Evolutionary conservation across 345 rosid species (phyloP).

Genomic region (Camelina laxa): DNA sequence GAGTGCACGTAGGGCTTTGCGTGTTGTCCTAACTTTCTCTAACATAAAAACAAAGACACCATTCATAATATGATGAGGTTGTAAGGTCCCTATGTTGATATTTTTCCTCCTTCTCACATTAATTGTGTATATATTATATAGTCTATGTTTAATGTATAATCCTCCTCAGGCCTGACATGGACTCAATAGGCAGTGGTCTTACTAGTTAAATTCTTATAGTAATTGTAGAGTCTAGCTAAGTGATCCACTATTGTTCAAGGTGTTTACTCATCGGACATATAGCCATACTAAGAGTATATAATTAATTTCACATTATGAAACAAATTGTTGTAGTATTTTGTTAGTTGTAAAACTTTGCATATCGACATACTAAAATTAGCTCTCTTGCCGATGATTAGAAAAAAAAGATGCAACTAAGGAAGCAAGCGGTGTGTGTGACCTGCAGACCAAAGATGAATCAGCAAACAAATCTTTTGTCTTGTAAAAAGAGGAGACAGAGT

Average conservation of each 20-base stretch:
- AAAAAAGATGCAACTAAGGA: neutral
- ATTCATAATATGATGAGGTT: constrained; percentile 33
- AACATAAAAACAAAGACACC: neutral
- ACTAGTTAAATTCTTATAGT: neutral
- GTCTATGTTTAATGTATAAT: constrained; percentile 16
- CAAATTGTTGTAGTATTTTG: neutral
- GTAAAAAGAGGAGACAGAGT: constrained; percentile 61
- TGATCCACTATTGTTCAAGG: neutral
- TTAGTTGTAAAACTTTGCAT: constrained; percentile 3
- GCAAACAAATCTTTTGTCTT: constrained; percentile 37
- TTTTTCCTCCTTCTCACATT: constrained; percentile 47
- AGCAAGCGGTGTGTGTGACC: constrained; percentile 13
- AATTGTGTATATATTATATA: constrained; percentile 5
- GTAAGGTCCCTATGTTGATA: constrained; percentile 48
- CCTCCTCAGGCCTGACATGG: neutral
- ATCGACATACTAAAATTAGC: constrained; percentile 9
- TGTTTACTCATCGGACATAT: neutral
- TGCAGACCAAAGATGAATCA: constrained; percentile 24
- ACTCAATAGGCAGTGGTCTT: neutral
- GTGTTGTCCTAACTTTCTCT: constrained; percentile 58
- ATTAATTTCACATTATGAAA: neutral
- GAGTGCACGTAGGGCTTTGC: constrained; percentile 65
- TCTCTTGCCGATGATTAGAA: neutral
- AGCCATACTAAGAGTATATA: neutral
- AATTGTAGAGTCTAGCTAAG: neutral